These are phyloP conservation scores for Lasiodiplodia citricola DNA, from an alignment of 2,329 filamentous ascomycete genomes.

Conservation along the genomic window DNA sequence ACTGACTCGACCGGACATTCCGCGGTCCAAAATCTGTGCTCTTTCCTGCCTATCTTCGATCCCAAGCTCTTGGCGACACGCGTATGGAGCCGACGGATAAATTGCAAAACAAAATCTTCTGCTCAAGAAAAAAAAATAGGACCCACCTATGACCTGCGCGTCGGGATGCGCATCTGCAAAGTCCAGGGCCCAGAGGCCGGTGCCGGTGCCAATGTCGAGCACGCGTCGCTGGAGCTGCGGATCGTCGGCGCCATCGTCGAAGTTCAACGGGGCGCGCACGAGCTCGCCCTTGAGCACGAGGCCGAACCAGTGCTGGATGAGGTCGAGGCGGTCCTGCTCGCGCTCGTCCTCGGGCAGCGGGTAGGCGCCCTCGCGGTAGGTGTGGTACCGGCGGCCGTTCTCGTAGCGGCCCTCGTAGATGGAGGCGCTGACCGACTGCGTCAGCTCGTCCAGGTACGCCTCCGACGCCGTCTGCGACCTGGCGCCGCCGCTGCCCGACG, in stretches of 20 bases:
- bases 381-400: conserved; percentile 45
- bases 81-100: too few relatives aligned
- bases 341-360: conserved; percentile 44
- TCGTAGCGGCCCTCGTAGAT: conserved; percentile 44
- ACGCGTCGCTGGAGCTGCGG: conserved; percentile 32
- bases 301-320: conserved; percentile 46
- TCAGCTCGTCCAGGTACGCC: conserved; percentile 31
- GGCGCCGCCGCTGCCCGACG: conserved; percentile 28
- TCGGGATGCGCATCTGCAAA: conserved; percentile 39
- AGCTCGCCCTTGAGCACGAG: conserved; percentile 44
- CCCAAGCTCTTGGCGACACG: neutral
- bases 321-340: conserved; percentile 45
- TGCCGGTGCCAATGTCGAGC: conserved; percentile 41
- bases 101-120: neutral
- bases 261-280: conserved; percentile 35
- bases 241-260: neutral
- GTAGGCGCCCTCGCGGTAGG: conserved; percentile 44
- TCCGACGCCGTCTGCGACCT: conserved; percentile 21
- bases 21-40: neutral
- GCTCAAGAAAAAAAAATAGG: neutral
- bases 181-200: conserved; percentile 34
- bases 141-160: conserved; percentile 36
- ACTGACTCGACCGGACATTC: neutral
- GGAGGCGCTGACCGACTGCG: conserved; percentile 39
- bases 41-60: too few relatives aligned